phyloP scores from a whole-genome alignment of 1,139 yeast genomes.

The Candida glucosophila region DNA sequence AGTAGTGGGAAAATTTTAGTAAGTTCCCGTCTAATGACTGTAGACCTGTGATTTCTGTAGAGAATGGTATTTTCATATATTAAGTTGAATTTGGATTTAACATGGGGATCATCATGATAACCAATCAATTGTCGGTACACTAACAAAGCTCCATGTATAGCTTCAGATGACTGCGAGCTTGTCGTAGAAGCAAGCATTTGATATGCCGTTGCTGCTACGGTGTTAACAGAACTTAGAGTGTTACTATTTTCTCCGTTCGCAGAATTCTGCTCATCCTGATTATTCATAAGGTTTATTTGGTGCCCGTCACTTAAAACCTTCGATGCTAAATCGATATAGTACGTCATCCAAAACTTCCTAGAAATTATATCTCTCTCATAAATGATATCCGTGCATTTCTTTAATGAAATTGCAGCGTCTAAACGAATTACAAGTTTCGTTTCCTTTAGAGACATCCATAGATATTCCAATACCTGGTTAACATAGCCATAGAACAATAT shows the following conservation, averaged over 20 bases:
- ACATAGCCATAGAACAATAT: slow-evolving; percentile 73
- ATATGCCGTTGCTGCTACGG: slow-evolving; percentile 14
- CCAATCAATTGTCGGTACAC: slow-evolving; percentile 77
- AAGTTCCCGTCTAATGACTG: slow-evolving; percentile 73
- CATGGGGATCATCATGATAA: slow-evolving; percentile 50
- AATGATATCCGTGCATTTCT: slow-evolving; percentile 69
- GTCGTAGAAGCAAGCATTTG: slow-evolving; percentile 18
- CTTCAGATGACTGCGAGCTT: slow-evolving; percentile 42
- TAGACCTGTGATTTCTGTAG: slow-evolving; percentile 70
- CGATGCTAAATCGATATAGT: slow-evolving; percentile 55
- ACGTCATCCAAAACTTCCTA: slow-evolving; percentile 65
- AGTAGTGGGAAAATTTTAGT: slow-evolving; percentile 74
- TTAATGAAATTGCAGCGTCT: slow-evolving; percentile 79
- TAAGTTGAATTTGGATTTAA: slow-evolving; percentile 51
- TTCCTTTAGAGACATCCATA: slow-evolving; percentile 86
- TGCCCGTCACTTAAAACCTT: slow-evolving; percentile 22
- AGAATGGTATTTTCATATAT: slow-evolving; percentile 70
- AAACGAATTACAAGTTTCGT: slow-evolving; percentile 63
- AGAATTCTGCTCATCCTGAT: slow-evolving; percentile 1
- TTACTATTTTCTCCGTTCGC: slow-evolving; percentile 3
- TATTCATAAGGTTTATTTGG: slow-evolving; percentile 1
- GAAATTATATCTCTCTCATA: slow-evolving; percentile 70
- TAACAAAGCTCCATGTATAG: slow-evolving; percentile 77
- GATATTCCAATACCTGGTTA: slow-evolving; percentile 67
- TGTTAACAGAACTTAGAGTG: slow-evolving; percentile 6